Conservation (phyloP, 495 filamentous ascomycete species). For the Penicillium lagena region DNA sequence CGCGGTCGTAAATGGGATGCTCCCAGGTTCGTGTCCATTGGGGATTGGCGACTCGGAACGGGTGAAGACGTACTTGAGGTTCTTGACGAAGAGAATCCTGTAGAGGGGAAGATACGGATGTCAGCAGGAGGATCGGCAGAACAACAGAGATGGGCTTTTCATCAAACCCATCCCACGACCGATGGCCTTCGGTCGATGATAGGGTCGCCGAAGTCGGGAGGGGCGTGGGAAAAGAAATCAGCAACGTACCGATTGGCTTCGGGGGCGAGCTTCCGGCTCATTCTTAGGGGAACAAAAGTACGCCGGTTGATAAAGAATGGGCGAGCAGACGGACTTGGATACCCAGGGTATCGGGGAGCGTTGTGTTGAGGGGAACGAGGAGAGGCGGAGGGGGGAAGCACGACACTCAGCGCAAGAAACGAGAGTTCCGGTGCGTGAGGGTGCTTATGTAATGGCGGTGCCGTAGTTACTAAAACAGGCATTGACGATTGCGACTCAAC, state of each 20-base stretch:
- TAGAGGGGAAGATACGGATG: background rate
- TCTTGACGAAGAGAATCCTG: constrained; percentile 97
- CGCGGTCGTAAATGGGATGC: too few species aligned
- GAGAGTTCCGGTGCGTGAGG: too few species aligned
- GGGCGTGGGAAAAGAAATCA: constrained; percentile 23
- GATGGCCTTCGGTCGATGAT: constrained; percentile 4
- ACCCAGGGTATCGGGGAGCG: constrained; percentile 19
- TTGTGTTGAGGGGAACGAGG: constrained; percentile 7
- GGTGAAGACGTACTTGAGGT: constrained; percentile 64
- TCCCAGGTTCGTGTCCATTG: background rate
- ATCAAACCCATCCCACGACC: too few species aligned
- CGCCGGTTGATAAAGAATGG: constrained; percentile 6
- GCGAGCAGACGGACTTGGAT: constrained; percentile 9
- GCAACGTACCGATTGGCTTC: constrained; percentile 84
- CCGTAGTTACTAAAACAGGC: too few species aligned
- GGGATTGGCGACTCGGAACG: constrained; percentile 13
- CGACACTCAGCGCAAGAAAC: constrained; percentile 6
- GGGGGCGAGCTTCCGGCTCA: constrained; percentile 77
- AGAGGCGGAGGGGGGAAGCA: constrained; percentile 10
- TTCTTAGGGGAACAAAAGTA: constrained; percentile 27
- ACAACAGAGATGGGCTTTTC: too few species aligned
- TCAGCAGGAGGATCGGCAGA: too few species aligned
- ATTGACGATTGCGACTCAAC: too few species aligned
- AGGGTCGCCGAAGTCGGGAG: constrained; percentile 13
- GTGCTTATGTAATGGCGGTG: too few species aligned